Evolutionary conservation across 192 early-diverging fungal species (phyloP).

Genomic region (Podochytrium sp.): DNA sequence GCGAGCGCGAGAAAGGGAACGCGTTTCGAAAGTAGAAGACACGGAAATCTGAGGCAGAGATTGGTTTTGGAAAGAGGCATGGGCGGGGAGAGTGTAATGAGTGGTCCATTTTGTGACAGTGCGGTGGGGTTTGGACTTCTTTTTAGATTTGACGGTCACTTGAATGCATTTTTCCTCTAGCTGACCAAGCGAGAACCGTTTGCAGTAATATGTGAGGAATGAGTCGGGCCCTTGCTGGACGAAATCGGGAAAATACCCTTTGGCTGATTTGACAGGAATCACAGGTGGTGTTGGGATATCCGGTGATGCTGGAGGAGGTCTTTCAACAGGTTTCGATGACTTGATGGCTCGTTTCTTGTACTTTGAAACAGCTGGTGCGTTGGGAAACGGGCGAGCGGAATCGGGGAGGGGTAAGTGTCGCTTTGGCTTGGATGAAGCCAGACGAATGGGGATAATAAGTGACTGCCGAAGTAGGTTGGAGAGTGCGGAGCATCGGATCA

Average conservation of each 20-base stretch:
- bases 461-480: no score
- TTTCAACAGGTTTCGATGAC: no score
- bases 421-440: no score
- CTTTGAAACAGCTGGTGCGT: no score
- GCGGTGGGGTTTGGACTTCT: background rate
- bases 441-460: no score
- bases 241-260: background rate
- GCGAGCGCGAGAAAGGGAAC: constrained; percentile 21
- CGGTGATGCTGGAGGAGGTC: no score
- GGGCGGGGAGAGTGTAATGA: background rate
- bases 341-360: no score
- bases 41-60: constrained; percentile 23
- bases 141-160: background rate
- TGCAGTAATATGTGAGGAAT: background rate
- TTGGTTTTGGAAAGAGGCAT: no score
- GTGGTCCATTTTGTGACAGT: background rate
- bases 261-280: background rate
- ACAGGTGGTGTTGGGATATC: no score
- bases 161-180: background rate
- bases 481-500: no score
- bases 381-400: no score
- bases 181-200: background rate
- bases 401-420: no score
- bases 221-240: background rate
- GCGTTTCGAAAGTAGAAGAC: background rate